Conservation (phyloP, 2,329 filamentous ascomycete species). For the Bipolaris cookei region DNA sequence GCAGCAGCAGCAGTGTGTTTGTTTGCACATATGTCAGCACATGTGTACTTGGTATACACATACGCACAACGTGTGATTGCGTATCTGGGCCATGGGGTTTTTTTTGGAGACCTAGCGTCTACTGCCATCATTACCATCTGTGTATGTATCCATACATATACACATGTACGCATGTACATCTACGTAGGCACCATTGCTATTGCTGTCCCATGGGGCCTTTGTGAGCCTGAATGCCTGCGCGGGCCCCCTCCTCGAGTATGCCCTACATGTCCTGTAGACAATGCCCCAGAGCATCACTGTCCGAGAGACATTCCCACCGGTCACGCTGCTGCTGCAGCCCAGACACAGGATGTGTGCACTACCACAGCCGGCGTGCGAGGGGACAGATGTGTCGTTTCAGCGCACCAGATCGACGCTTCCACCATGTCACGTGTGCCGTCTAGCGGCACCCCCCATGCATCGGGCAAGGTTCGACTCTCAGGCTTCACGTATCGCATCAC, state of each 20-base stretch:
- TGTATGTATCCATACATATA: neutral
- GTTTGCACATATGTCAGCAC: neutral
- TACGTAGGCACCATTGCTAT: neutral
- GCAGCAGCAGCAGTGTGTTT: neutral
- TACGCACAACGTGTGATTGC: neutral
- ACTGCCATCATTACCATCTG: neutral
- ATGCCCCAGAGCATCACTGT: too few relatives aligned
- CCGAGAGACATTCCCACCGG: too few relatives aligned
- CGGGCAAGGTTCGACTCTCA: slow-evolving; percentile 16
- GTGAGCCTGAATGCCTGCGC: too few relatives aligned
- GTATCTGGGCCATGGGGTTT: too few relatives aligned
- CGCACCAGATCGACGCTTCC: slow-evolving; percentile 10
- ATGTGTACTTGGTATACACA: neutral
- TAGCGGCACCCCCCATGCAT: slow-evolving; percentile 17
- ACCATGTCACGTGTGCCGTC: slow-evolving; percentile 26
- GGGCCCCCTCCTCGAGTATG: too few relatives aligned
- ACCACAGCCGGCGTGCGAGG: slow-evolving; percentile 5
- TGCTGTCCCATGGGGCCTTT: neutral
- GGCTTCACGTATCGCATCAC: slow-evolving; percentile 41
- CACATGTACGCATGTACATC: neutral
- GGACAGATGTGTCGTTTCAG: slow-evolving; percentile 17
- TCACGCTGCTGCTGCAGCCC: neutral
- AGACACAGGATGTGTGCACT: neutral
- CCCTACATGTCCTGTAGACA: too few relatives aligned
- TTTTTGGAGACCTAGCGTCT: neutral